A percentile compares a stretch with the other conserved stretches of the same genome.
phyloP scores from a whole-genome alignment of 1,284 basidiomycete genomes.

The Puccinia horiana region DNA sequence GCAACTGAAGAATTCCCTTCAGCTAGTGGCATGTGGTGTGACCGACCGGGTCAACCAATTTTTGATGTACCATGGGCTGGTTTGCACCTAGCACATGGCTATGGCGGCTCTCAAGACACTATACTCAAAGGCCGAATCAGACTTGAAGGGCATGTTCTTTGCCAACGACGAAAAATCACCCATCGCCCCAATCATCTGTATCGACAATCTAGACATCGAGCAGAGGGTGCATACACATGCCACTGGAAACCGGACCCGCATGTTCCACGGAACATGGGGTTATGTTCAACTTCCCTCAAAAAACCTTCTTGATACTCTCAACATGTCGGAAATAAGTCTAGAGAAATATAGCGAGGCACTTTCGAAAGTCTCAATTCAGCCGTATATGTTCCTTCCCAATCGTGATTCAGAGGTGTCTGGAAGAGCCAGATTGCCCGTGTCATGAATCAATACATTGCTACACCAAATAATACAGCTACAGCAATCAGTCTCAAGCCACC shows the following conservation, averaged over 20 bases:
- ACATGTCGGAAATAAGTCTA: background rate
- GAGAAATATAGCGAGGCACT: background rate
- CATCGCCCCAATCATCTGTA: background rate
- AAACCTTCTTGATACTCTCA: background rate
- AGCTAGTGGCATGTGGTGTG: background rate
- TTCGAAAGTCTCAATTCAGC: background rate
- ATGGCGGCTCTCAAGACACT: background rate
- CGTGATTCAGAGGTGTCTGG: background rate
- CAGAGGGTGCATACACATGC: background rate
- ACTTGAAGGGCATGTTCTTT: background rate
- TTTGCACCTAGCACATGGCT: background rate
- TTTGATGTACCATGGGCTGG: background rate
- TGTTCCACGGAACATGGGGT: conserved; percentile 21
- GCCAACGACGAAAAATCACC: background rate
- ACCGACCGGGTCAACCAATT: background rate
- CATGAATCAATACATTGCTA: background rate
- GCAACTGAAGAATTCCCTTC: background rate
- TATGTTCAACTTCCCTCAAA: background rate
- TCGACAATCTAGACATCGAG: conserved; percentile 20
- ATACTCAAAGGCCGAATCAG: background rate
- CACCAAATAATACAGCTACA: background rate
- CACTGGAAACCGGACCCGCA: background rate
- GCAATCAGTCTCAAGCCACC: background rate
- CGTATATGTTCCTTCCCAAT: background rate
- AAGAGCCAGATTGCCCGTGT: background rate